Evolutionary conservation across 2,329 filamentous ascomycete species (phyloP).

Genomic region (Aspergillus sp.): DNA sequence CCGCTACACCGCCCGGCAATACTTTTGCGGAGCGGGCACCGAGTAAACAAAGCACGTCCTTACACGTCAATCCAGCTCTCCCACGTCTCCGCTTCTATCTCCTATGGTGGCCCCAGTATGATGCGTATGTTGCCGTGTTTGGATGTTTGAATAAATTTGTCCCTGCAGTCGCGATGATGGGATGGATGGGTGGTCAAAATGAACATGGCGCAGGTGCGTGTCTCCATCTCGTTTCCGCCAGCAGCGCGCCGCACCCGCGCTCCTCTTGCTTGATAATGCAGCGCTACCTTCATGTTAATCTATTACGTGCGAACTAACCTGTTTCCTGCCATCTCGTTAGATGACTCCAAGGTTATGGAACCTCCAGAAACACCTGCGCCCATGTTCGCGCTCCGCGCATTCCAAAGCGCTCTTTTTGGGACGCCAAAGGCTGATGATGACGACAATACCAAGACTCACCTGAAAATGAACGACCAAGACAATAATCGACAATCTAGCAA

Average conservation of each 20-base stretch:
- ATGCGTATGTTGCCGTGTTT: slow-evolving; percentile 17
- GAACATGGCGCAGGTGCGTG: slow-evolving; percentile 30
- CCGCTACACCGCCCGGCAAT: slow-evolving; percentile 22
- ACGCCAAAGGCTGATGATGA: slow-evolving; percentile 57
- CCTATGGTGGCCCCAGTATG: slow-evolving; percentile 19
- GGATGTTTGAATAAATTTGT: slow-evolving; percentile 13
- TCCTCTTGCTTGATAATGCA: slow-evolving; percentile 13
- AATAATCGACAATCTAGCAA: slow-evolving; percentile 22
- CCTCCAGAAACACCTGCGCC: slow-evolving; percentile 65
- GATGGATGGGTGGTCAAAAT: slow-evolving; percentile 35
- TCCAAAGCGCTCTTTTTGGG: slow-evolving; percentile 65
- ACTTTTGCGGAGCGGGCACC: slow-evolving; percentile 8
- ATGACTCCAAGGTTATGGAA: slow-evolving; percentile 56
- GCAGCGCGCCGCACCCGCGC: slow-evolving; percentile 2
- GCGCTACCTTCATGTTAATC: not conserved
- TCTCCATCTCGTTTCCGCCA: slow-evolving; percentile 16
- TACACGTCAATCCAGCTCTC: slow-evolving; percentile 26
- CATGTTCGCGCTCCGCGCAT: slow-evolving; percentile 66
- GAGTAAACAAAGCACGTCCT: slow-evolving; percentile 36
- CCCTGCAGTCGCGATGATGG: slow-evolving; percentile 31
- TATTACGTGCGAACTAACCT: slow-evolving; percentile 16
- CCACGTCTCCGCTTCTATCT: slow-evolving; percentile 7
- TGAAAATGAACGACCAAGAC: slow-evolving; percentile 16
- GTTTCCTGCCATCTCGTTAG: slow-evolving; percentile 20
- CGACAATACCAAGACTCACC: slow-evolving; percentile 22